Percentiles rank a stretch among this genome's conserved stretches.
phyloP scores from a whole-genome alignment of 2,329 filamentous ascomycete species.

The Clonostachys rhizophaga region DNA sequence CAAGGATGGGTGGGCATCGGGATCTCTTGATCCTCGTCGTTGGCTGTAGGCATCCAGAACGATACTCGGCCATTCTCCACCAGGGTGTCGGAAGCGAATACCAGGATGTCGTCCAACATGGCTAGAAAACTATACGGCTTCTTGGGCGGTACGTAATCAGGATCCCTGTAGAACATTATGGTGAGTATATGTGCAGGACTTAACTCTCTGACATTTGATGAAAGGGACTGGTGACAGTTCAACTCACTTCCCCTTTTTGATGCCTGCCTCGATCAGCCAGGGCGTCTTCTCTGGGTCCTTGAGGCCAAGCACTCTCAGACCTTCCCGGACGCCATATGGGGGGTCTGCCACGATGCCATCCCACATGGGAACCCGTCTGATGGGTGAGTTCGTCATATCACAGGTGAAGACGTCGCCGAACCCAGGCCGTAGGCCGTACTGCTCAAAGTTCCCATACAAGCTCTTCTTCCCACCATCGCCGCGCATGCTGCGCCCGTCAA shows the following conservation, averaged over 20 bases:
- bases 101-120: constrained; percentile 85
- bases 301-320: constrained; percentile 78
- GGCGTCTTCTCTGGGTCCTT: constrained; percentile 59
- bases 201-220: no score
- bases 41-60: constrained; percentile 97
- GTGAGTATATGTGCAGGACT: no score
- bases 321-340: constrained; percentile 92
- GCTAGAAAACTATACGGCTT: constrained; percentile 87
- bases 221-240: no score
- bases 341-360: constrained; percentile 95
- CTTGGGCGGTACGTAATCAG: constrained; percentile 80
- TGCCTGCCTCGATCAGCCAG: constrained; percentile 64
- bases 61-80: constrained; percentile 76
- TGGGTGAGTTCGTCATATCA: constrained; percentile 83
- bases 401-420: constrained; percentile 79
- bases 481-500: constrained; percentile 84
- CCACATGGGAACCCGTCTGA: constrained; percentile 57
- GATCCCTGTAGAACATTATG: constrained; percentile 20
- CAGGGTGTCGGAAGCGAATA: constrained; percentile 72
- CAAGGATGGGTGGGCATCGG: constrained; percentile 71
- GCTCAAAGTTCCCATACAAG: constrained; percentile 68
- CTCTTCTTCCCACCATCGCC: constrained; percentile 56
- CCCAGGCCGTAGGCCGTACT: constrained; percentile 65
- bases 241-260: constrained; percentile 61
- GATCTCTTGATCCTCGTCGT: constrained; percentile 72